Conservation (phyloP, 1,139 yeast species). For the Sugiyamaella sp. region DNA sequence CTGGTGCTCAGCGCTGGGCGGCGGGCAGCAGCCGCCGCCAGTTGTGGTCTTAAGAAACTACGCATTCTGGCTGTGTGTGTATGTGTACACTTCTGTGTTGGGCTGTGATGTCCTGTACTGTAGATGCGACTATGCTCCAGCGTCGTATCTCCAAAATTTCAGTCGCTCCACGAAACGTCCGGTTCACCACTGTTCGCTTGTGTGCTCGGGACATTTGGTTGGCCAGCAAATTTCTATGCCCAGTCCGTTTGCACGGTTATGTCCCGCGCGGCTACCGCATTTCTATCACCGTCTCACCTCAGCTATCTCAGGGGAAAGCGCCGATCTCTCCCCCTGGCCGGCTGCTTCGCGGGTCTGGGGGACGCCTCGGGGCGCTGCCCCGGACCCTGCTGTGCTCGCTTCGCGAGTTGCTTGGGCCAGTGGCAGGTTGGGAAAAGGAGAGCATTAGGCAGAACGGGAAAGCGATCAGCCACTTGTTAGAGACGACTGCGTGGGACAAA, state of each 20-base stretch:
- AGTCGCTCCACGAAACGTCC: background rate
- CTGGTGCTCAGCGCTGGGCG: background rate
- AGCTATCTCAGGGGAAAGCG: too few species aligned
- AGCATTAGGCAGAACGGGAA: too few species aligned
- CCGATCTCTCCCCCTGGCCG: too few species aligned
- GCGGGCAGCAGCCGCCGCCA: background rate
- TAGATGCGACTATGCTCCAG: background rate
- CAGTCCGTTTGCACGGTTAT: background rate
- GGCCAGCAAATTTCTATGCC: slow-evolving; percentile 6
- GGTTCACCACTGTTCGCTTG: background rate
- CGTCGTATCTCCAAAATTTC: background rate
- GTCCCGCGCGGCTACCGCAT: slow-evolving; percentile 5
- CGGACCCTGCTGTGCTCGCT: too few species aligned
- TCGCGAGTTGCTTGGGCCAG: too few species aligned
- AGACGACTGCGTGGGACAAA: too few species aligned
- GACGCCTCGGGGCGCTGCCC: too few species aligned
- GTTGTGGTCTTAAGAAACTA: slow-evolving; percentile 11
- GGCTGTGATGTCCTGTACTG: background rate
- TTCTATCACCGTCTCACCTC: too few species aligned
- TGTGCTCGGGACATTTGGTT: slow-evolving; percentile 8
- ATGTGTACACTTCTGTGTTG: too few species aligned
- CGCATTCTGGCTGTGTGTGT: background rate
- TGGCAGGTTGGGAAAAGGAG: too few species aligned
- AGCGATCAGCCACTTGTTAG: too few species aligned
- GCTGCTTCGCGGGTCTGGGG: too few species aligned